Evolutionary conservation across 2,329 filamentous ascomycete genomes (phyloP).

Genomic region (Chaetothyriales sp.): DNA sequence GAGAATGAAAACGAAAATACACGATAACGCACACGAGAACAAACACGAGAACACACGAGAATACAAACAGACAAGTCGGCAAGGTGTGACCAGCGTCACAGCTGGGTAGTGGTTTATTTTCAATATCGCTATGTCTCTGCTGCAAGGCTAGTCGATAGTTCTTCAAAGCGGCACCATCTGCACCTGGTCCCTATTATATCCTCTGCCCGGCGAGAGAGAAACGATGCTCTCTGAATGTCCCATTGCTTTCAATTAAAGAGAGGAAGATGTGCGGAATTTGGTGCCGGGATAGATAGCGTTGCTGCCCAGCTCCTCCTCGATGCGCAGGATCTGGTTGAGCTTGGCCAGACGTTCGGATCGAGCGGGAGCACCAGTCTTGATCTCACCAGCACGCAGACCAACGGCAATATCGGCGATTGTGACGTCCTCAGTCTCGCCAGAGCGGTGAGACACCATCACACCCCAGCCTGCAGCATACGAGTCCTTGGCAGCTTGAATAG

Average conservation of each 20-base stretch:
- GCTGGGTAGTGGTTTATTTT: background rate
- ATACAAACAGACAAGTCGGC: background rate
- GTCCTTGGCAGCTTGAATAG: constrained; percentile 98
- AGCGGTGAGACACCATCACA: constrained; percentile 99
- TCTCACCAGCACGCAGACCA: constrained; percentile 89
- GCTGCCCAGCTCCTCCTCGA: constrained; percentile 94
- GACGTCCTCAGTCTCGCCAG: constrained; percentile 98
- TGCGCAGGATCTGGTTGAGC: constrained; percentile 99
- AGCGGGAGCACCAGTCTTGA: constrained; percentile 95
- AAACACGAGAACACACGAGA: too few species aligned
- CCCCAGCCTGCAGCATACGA: constrained; percentile 91
- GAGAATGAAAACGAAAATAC: too few species aligned
- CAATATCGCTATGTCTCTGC: background rate
- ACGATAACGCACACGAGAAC: too few species aligned
- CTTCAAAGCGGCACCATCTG: background rate
- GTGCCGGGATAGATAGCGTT: constrained; percentile 82
- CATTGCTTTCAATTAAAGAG: constrained; percentile 46
- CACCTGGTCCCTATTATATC: background rate
- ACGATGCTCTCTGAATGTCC: background rate
- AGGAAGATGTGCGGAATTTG: constrained; percentile 83
- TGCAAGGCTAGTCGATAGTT: background rate
- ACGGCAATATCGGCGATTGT: constrained; percentile 98
- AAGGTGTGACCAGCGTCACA: background rate
- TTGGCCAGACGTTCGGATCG: constrained; percentile 97
- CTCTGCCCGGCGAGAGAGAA: background rate